Evolutionary conservation across 2,329 filamentous ascomycete genomes (phyloP), one percentile per base, ranked within the genome.

Genomic region (Geoglossum cookeanum): DNA sequence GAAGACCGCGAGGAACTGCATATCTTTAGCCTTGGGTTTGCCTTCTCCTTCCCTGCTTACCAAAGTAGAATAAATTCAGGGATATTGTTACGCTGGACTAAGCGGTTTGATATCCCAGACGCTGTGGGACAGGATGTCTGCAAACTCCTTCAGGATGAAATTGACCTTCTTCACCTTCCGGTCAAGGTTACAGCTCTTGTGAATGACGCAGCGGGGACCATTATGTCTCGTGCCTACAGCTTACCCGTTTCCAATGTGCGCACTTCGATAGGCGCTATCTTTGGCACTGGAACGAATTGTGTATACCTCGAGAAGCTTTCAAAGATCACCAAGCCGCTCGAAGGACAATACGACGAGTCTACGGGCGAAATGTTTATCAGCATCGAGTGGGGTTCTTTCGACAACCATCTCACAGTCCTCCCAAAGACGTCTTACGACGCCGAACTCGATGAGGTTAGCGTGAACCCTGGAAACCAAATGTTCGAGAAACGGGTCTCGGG

Each of bases 401-500:
- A 98, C 72, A 97, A 97, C 72, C 80, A 85, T 64, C 80, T 97
- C 62, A 87, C 84, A 63, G 85, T 94, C 22, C 76, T 98, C 44
- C 92, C 91, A 52, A 84, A 82, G 64, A 98, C 91, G 0, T 74
- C 80, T 0, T 97, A 88, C 72, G 92, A 98, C 67, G 72, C 75
- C 54, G 77, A 81, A 58, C 76, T 98, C 29, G 91, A 98, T 69
- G 72, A 74, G 58, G 80, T 84, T 59, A 92, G 84, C 62, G 81
- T 87, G 64, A 97, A 98, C 70, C 91, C 90, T 0, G 92, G 92
- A 30, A 81, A 94, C 60, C 92, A 98, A 68, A 95, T 97, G 87
- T 98, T 97, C 67, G 92, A 98, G 74, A 98, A 98, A 78, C 85
- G 91, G 53, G 85, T 98, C 15, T 95, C 89, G 0, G 92, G 92